Evolutionary conservation across 2,329 filamentous ascomycete genomes (phyloP).

Genomic region (Cryphonectria carpinicola): DNA sequence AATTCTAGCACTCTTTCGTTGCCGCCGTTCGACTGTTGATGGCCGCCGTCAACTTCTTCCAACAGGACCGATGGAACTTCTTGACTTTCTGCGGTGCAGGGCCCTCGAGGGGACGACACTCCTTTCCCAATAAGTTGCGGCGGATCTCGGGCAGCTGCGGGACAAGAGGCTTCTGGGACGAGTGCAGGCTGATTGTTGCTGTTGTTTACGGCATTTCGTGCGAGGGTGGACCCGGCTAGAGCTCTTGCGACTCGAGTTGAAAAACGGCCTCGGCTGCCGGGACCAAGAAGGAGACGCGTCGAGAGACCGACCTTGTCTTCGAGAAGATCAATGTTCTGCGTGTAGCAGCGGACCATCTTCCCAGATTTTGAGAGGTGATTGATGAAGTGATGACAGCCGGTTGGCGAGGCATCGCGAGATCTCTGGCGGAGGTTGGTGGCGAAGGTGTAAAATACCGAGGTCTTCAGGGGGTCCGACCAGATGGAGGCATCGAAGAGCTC

Average conservation of each 20-base stretch:
- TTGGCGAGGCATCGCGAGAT: constrained; percentile 65
- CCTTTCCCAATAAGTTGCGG: not conserved
- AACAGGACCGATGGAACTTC: not conserved
- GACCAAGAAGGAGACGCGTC: constrained; percentile 63
- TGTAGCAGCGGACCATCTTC: constrained; percentile 73
- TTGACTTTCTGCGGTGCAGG: not conserved
- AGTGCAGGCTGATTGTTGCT: not conserved
- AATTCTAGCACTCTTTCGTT: not conserved
- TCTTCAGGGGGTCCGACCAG: constrained; percentile 69
- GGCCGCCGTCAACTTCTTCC: not conserved
- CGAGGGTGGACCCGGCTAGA: constrained; percentile 10
- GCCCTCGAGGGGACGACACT: not conserved
- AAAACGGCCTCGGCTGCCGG: constrained; percentile 65
- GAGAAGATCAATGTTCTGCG: constrained; percentile 75
- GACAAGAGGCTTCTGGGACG: not conserved
- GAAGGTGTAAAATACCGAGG: constrained; percentile 74
- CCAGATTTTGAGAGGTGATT: constrained; percentile 67
- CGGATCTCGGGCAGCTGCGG: not conserved
- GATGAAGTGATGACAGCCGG: constrained; percentile 70
- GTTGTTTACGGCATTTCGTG: not conserved
- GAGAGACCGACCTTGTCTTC: constrained; percentile 71
- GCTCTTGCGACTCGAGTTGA: constrained; percentile 41
- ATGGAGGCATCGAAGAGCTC: constrained; percentile 74
- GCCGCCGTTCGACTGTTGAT: not conserved
- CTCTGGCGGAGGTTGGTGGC: constrained; percentile 69